These are phyloP conservation scores for Beta vulgaris DNA, from an alignment of 148 eudicot species.

Conservation along the genomic window DNA sequence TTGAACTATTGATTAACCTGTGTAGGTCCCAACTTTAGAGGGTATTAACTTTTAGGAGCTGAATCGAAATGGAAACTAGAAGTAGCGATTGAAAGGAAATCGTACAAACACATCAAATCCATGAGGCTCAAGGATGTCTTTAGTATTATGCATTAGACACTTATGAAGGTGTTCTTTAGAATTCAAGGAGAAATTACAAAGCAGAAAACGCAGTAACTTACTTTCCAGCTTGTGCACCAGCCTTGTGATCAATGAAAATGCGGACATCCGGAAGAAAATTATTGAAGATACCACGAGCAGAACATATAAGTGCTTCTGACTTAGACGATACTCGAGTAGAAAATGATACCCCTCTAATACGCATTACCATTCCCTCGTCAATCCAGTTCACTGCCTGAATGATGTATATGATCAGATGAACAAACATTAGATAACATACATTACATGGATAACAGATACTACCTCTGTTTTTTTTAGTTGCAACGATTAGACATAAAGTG, in stretches of 20 bases:
- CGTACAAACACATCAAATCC: no score
- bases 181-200: not conserved
- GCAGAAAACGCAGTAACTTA: constrained; percentile 38
- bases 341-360: constrained; percentile 77
- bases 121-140: not conserved
- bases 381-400: constrained; percentile 77
- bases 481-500: no score
- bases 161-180: not conserved
- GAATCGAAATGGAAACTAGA: no score
- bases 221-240: constrained; percentile 78
- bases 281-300: constrained; percentile 89
- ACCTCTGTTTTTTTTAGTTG: no score
- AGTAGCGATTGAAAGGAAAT: no score
- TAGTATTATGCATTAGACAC: not conserved
- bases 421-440: no score
- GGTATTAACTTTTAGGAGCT: no score
- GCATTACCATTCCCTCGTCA: constrained; percentile 89
- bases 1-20: no score
- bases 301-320: constrained; percentile 73
- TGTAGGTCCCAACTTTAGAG: no score
- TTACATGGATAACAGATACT: no score
- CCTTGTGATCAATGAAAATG: constrained; percentile 79
- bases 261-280: constrained; percentile 80
- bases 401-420: constrained; percentile 2
- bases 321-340: constrained; percentile 77